phyloP scores from a whole-genome alignment of 2,329 filamentous ascomycete genomes.

The Aspergillus japonicus region DNA sequence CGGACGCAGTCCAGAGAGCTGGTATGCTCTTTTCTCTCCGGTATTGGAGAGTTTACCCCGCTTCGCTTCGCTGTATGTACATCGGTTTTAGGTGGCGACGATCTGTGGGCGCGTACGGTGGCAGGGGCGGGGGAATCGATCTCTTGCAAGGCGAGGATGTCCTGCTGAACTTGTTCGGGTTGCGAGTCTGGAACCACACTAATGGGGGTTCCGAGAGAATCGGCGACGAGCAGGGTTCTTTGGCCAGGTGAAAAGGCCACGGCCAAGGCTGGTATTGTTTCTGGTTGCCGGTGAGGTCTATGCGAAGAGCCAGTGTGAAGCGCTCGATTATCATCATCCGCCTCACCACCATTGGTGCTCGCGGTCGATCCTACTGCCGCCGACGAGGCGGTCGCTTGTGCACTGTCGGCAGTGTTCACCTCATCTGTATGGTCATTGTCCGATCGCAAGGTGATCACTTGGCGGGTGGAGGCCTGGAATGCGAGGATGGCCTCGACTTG shows the following conservation, averaged over 20 bases:
- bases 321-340: background rate
- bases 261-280: background rate
- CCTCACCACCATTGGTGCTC: background rate
- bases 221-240: constrained; percentile 7
- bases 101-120: background rate
- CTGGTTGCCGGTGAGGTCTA: background rate
- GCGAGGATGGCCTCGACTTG: constrained; percentile 39
- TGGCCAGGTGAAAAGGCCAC: background rate
- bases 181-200: constrained; percentile 45
- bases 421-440: background rate
- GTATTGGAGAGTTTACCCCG: constrained; percentile 9
- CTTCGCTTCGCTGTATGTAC: constrained; percentile 12
- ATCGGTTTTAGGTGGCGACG: background rate
- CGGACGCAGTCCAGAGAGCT: background rate
- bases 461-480: constrained; percentile 33
- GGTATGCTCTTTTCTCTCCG: background rate
- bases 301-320: background rate
- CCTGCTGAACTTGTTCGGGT: constrained; percentile 16
- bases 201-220: constrained; percentile 35
- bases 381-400: background rate
- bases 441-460: constrained; percentile 16
- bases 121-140: background rate
- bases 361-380: background rate
- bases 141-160: constrained; percentile 6
- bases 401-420: background rate